Evolutionary conservation across 495 filamentous ascomycete genomes (phyloP).

Genomic region (Neurospora sp.): DNA sequence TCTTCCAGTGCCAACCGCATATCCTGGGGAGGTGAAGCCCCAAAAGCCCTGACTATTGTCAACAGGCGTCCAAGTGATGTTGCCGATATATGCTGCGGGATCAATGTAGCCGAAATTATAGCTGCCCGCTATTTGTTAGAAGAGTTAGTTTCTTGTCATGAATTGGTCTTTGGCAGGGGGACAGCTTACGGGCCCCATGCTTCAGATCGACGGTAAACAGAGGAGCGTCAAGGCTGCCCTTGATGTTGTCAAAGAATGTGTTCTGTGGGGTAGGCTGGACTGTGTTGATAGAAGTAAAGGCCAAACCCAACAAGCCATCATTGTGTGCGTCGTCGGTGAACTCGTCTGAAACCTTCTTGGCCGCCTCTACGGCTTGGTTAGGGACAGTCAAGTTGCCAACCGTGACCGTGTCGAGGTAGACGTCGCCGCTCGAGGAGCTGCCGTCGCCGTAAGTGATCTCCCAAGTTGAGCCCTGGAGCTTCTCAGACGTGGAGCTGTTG

Average conservation of each 20-base stretch:
- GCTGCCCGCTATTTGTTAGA: constrained; percentile 37
- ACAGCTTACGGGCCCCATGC: constrained; percentile 33
- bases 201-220: constrained; percentile 63
- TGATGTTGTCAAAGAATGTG: constrained; percentile 68
- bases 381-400: constrained; percentile 55
- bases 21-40: constrained; percentile 55
- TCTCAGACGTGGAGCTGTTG: constrained; percentile 33
- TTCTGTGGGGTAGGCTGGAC: constrained; percentile 49
- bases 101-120: constrained; percentile 75
- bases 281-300: constrained; percentile 61
- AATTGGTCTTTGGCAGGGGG: background rate
- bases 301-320: constrained; percentile 65
- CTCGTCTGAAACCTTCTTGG: constrained; percentile 45
- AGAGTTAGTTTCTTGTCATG: background rate
- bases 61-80: constrained; percentile 51
- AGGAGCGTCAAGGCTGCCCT: constrained; percentile 42
- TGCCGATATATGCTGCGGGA: constrained; percentile 48
- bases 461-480: constrained; percentile 50
- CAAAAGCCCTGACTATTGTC: constrained; percentile 57
- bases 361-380: constrained; percentile 61
- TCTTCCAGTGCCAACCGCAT: constrained; percentile 42
- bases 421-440: constrained; percentile 51
- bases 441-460: constrained; percentile 63
- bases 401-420: constrained; percentile 60
- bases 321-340: constrained; percentile 51